Percentiles rank a stretch among this genome's conserved stretches.
Evolutionary conservation across 805 yeast genomes (phyloP).

Genomic region (Pichia paraexigua): DNA sequence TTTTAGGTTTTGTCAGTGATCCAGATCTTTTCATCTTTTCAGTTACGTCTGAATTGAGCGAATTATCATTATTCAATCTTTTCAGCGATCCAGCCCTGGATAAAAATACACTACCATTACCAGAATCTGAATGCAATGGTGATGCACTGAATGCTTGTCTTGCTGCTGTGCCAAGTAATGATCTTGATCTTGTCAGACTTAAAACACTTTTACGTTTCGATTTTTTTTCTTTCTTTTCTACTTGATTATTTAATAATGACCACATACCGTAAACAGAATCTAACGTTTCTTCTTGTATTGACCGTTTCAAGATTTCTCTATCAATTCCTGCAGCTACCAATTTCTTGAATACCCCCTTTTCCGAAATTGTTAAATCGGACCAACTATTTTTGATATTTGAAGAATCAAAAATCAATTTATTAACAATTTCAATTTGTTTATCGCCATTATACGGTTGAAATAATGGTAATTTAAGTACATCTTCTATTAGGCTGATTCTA

Average conservation of each 20-base stretch:
- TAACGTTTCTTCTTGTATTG: slow-evolving; percentile 51
- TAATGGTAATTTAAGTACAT: slow-evolving; percentile 45
- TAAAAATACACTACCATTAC: background rate
- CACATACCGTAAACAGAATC: slow-evolving; percentile 72
- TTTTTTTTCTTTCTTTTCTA: slow-evolving; percentile 36
- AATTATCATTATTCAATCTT: background rate
- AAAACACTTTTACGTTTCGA: slow-evolving; percentile 25
- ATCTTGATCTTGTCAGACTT: slow-evolving; percentile 18
- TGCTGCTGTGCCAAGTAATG: slow-evolving; percentile 17
- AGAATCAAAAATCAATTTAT: slow-evolving; percentile 29
- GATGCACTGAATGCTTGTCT: slow-evolving; percentile 16
- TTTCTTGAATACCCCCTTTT: slow-evolving; percentile 51
- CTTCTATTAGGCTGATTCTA: slow-evolving; percentile 47
- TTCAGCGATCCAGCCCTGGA: background rate
- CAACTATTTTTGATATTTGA: slow-evolving; percentile 14
- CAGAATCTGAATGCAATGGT: background rate
- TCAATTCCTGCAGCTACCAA: slow-evolving; percentile 58
- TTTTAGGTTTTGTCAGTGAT: background rate
- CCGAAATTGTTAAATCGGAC: slow-evolving; percentile 39
- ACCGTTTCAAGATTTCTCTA: slow-evolving; percentile 46
- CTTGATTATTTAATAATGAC: slow-evolving; percentile 55
- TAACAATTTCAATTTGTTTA: slow-evolving; percentile 33
- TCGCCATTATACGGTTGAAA: slow-evolving; percentile 39
- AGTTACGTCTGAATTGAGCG: background rate
- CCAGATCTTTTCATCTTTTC: background rate